Evolutionary conservation across 331 rosid species (phyloP).

Genomic region (Pyracantha coccinea): DNA sequence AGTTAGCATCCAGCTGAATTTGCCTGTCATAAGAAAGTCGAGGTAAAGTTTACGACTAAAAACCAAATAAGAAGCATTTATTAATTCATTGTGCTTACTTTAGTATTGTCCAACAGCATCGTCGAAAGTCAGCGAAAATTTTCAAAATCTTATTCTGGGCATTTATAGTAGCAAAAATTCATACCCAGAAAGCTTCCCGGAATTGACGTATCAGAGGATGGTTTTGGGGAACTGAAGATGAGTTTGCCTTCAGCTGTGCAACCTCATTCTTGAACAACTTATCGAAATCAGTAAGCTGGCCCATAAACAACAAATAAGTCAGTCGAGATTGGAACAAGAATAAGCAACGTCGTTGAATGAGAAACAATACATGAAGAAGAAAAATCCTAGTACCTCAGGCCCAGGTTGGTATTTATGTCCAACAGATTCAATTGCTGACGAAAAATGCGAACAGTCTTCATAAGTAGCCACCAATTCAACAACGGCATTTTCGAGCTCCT

Average conservation of each 20-base stretch:
- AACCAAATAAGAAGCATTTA: not conserved
- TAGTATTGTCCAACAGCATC: not conserved
- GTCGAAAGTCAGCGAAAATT: not conserved
- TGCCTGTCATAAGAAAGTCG: not conserved
- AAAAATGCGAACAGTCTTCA: constrained; percentile 45
- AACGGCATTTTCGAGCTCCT: constrained; percentile 65
- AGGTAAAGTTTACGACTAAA: not conserved
- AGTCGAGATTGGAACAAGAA: no score
- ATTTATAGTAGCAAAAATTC: constrained; percentile 8
- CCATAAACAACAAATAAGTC: no score
- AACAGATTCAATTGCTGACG: constrained; percentile 53
- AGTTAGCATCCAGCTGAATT: not conserved
- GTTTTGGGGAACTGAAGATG: constrained; percentile 31
- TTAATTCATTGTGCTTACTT: not conserved
- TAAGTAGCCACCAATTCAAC: constrained; percentile 41
- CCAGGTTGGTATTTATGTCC: constrained; percentile 13
- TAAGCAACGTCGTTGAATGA: no score
- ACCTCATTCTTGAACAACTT: constrained; percentile 57
- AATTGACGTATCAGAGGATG: constrained; percentile 53
- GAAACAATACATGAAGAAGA: no score
- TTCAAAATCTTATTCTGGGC: not conserved
- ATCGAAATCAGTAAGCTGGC: not conserved
- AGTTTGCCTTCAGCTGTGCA: constrained; percentile 31
- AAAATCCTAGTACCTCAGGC: no score
- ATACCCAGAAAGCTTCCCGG: constrained; percentile 91